Evolutionary conservation across 768 basidiomycete genomes (phyloP), one percentile per base, ranked within the genome.

Genomic region (Boletellus ananiceps): DNA sequence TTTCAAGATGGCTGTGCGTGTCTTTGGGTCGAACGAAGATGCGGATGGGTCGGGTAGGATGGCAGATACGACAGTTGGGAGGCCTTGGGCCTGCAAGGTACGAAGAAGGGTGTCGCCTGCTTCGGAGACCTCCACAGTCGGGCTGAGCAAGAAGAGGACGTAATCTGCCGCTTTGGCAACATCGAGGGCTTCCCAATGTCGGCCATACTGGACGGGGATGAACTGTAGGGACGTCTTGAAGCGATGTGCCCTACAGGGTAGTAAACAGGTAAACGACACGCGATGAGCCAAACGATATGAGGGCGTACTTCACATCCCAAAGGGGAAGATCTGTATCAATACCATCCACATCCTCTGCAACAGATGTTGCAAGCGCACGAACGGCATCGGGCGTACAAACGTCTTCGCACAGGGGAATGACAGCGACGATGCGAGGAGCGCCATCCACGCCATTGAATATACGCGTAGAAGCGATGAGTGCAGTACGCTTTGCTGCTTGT

Each of bases 151-250:
- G 51, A 96, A 82, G 16, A 96, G 76, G 39, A 93, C 83, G 62
- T 95, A 98, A 68, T 98, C 94, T 9, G 92, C 88, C 2, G 82
- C 86, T 62, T 91, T 85, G 61, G 85, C 87, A 0, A 84, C 86
- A 60, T 96, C 93, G 34, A 98, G 76, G 4, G 88, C 79, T 2
- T 80, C 77, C 66, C 90, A 95, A 44, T 89, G 77, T 40, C 72
- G 74, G 48, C 79, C 77, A 59, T 89, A 86, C 2, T 79, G 82
- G 2, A 95, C 74, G 36, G 83, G 83, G 45, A 92, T 74, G 67
- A 96, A 88, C 60, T 96, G 93, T 3, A 97, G 73, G 6, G 86
- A 88, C 0, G 93, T 93, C 69, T 88, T 93, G 75, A 93, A 96
- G 18, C 90, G 80, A 42, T 91, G 88, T 33, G 84, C 88, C 63